Base-by-base conservation (phyloP, 768 basidiomycete species). In the Tulasnella sp. region DNA sequence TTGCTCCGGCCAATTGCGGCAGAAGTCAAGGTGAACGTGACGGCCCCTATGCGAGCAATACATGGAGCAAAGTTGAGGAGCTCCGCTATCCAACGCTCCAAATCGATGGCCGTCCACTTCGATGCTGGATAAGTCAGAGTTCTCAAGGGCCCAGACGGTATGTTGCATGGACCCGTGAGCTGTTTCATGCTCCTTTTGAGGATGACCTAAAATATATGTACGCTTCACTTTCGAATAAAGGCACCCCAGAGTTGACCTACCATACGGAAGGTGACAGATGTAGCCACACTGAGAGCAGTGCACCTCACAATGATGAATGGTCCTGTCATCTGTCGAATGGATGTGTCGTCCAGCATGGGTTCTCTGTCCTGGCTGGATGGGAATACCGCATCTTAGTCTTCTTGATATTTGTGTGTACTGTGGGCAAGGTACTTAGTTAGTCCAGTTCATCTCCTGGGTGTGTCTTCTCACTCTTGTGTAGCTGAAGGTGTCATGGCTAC, bases 401-500 rank as follows among this genome's bases (percentile, higher is more conserved):
- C 48, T 73, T 0, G 80, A 79, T 12, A 74, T 71, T 80, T 80
- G 80, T 1, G 80, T 80, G 27, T 19, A 80, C 80, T 80, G 31
- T n/a, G n/a, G n/a, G 12, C 1, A 12, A 36, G 1, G 16, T 39
- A 31, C n/a, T n/a, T n/a, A n/a, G n/a, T n/a, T n/a, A n/a, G n/a
- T n/a, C n/a, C n/a, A n/a, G n/a, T n/a, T n/a, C n/a, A n/a, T n/a
- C n/a, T n/a, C n/a, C n/a, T n/a, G n/a, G n/a, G n/a, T n/a, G n/a
- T n/a, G n/a, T n/a, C n/a, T n/a, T n/a, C n/a, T 56, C 44, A 80
- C 80, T 72, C 78, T 80, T 6, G 79, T 80, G 48, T 56, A 80
- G 36, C 80, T 31, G 24, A 80, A 80, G 0, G 16, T 56, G 19
- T 80, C 79, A 74, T 80, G 46, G 0, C 31, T 3, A 2, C 80